Evolutionary conservation across 495 filamentous ascomycete genomes (phyloP).

Genomic region (Recurvomyces mirabilis): DNA sequence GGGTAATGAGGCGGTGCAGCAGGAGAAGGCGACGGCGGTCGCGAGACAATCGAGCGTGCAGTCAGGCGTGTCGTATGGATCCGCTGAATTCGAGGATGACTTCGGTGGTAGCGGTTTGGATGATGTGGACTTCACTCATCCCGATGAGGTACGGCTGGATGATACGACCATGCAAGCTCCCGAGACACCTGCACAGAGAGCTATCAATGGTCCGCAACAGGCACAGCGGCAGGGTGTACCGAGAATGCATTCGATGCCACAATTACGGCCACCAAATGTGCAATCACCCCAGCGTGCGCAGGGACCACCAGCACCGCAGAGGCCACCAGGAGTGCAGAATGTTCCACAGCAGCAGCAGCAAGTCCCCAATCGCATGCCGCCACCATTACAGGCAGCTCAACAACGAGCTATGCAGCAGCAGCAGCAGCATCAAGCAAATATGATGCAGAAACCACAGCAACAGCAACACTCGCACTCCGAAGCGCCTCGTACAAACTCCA

Average conservation of each 20-base stretch:
- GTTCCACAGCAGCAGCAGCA: conserved; percentile 3
- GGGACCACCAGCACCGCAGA: conserved; percentile 6
- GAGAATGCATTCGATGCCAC: conserved; percentile 26
- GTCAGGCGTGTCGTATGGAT: conserved; percentile 13
- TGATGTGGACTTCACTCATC: conserved; percentile 27
- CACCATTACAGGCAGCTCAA: not conserved
- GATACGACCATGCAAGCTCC: conserved; percentile 12
- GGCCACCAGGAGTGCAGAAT: conserved; percentile 10
- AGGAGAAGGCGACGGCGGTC: conserved; percentile 23
- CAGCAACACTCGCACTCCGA: not conserved
- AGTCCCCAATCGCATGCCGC: conserved; percentile 4
- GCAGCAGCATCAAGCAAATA: not conserved
- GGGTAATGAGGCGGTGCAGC: conserved; percentile 17
- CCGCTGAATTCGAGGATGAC: conserved; percentile 44
- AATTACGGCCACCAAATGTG: conserved; percentile 20
- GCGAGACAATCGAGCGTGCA: conserved; percentile 18
- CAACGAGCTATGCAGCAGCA: conserved; percentile 1
- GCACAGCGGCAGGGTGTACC: conserved; percentile 15
- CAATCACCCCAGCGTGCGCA: conserved; percentile 8
- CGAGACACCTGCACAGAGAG: conserved; percentile 12
- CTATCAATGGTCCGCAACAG: conserved; percentile 2
- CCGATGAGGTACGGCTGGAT: conserved; percentile 18
- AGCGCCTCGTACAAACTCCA: conserved; percentile 2
- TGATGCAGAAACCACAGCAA: not conserved
- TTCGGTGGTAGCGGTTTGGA: conserved; percentile 51